phyloP scores from a whole-genome alignment of 23 red algal genomes.

The Gracilaria caudata region DNA sequence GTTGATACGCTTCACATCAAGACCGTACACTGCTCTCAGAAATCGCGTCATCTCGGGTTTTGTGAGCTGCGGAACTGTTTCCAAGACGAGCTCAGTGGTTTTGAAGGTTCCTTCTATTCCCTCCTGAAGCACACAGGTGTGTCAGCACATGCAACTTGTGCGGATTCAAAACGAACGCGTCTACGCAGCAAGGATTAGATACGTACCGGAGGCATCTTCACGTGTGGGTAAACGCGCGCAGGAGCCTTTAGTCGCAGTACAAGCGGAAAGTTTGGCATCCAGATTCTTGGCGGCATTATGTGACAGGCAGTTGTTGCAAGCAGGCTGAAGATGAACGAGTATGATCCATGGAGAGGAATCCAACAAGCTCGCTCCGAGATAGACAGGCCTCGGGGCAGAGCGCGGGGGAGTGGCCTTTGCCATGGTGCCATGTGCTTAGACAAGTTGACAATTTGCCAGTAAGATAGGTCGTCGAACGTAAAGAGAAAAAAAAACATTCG shows the following conservation, averaged over 20 bases:
- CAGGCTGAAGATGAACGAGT: too few relatives aligned
- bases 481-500: slow-evolving; percentile 56
- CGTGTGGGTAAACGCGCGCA: not conserved
- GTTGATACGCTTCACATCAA: slow-evolving; percentile 69
- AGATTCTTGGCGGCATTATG: slow-evolving; percentile 68
- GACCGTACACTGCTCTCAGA: slow-evolving; percentile 62
- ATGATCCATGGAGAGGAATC: too few relatives aligned
- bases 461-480: too few relatives aligned
- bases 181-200: not conserved
- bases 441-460: too few relatives aligned
- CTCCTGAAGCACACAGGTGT: not conserved
- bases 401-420: too few relatives aligned
- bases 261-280: slow-evolving; percentile 79
- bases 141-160: not conserved
- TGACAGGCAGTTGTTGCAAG: slow-evolving; percentile 43
- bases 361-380: too few relatives aligned
- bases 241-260: slow-evolving; percentile 55
- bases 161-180: not conserved
- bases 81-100: slow-evolving; percentile 64
- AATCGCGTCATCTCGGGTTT: slow-evolving; percentile 72
- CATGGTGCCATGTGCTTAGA: too few relatives aligned
- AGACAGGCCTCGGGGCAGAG: too few relatives aligned
- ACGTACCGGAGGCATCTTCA: slow-evolving; percentile 69
- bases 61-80: slow-evolving; percentile 67
- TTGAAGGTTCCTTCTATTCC: slow-evolving; percentile 79